Percentiles rank a stretch among this genome's conserved stretches.
Conservation (phyloP, 495 filamentous ascomycete species). For the Penicillium bovifimosum region DNA sequence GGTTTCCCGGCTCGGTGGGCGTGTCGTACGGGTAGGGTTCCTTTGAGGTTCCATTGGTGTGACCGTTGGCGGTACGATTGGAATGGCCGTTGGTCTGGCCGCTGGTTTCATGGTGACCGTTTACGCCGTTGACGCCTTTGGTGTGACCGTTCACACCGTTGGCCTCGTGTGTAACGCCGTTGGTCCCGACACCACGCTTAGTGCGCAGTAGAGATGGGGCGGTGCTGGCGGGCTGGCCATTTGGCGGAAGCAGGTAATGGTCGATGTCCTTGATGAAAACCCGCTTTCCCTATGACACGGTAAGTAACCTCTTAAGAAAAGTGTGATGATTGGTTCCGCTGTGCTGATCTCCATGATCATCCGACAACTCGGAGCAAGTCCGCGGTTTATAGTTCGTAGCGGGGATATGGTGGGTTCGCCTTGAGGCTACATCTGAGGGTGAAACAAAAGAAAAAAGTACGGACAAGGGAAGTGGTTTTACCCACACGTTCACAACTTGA, state of each 20-base stretch:
- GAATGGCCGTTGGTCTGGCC: constrained; percentile 7
- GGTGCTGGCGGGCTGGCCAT: constrained; percentile 57
- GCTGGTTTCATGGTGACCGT: constrained; percentile 9
- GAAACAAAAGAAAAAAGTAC: not conserved
- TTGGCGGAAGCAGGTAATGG: constrained; percentile 79
- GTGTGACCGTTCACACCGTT: constrained; percentile 23
- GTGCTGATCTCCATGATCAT: not conserved
- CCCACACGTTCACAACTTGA: not conserved
- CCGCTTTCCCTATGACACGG: constrained; percentile 55
- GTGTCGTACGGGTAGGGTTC: constrained; percentile 55
- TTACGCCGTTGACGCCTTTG: constrained; percentile 19
- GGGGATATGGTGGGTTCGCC: not conserved
- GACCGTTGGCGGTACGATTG: not conserved
- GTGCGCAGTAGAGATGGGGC: constrained; percentile 65
- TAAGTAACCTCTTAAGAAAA: constrained; percentile 31
- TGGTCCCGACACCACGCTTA: constrained; percentile 55
- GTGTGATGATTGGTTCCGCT: not conserved
- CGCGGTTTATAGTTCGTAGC: not conserved
- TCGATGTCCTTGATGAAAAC: constrained; percentile 97
- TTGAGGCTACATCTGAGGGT: not conserved
- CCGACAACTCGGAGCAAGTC: not conserved
- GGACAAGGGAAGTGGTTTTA: constrained; percentile 2
- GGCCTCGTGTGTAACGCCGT: constrained; percentile 17
- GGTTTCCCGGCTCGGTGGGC: constrained; percentile 58
- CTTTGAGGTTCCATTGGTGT: constrained; percentile 13